Evolutionary conservation across 352 stramenopile genomes (phyloP), one percentile per base, ranked within the genome.

Genomic region (Phytopythium boreale): DNA sequence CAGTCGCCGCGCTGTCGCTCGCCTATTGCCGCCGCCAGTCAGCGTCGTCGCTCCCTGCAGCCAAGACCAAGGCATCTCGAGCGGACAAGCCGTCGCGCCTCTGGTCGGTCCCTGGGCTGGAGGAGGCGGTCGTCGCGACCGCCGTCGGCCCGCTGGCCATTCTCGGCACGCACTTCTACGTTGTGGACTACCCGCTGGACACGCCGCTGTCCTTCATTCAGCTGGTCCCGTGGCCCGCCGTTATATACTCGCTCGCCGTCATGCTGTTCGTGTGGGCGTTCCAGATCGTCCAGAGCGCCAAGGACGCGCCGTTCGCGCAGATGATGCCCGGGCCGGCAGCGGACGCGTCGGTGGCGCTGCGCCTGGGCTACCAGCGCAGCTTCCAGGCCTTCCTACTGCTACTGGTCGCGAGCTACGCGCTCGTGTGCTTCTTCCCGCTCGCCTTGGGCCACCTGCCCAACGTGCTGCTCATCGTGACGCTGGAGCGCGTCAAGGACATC

Each of bases 381-480:
- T 94, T 87, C 58, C 82, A 92, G 56, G 61, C 67, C 4, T 92
- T 90, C 43, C 57, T 94, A 27, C 49, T 94, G 59, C 71, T 81
- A 24, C 67, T 90, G 53, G 84, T 84, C 17, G 61, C 62, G 10
- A 80, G 79, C 59, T 93, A 91, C 56, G 80, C 77, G 12, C 36
- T 86, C 27, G 39, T 91, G 14, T 67, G 83, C 27, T 47, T 94
- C 52, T 52, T 76, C 44, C 72, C 77, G 22, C 56, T 90, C 44
- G 52, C 71, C 5, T 59, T 88, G 53, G 83, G 85, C 24, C 81
- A 94, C 61, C 36, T 92, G 11, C 77, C 80, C 6, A 92, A 94
- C 63, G 68, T 92, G 17, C 24, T 86, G n/a, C 70, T 94, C 34
- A 8, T 93, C 9, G 59, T 79, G 20, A 80, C 76, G 1, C 80